phyloP scores from a whole-genome alignment of 768 basidiomycete genomes.

The Mycena maculata region DNA sequence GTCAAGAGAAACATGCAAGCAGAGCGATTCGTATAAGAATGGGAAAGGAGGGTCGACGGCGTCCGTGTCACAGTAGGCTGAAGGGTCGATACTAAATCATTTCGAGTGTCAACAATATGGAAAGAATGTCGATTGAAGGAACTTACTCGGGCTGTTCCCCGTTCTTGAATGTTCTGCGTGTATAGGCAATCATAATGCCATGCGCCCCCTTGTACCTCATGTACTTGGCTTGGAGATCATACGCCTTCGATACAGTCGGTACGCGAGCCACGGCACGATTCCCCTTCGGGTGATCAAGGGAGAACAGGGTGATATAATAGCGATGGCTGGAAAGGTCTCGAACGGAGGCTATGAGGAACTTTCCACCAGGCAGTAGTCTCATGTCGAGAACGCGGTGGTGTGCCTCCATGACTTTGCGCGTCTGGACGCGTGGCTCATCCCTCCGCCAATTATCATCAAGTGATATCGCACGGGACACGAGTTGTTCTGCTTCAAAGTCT shows the following conservation, averaged over 20 bases:
- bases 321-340: conserved; percentile 55
- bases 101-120: not conserved
- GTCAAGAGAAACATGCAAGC: conserved; percentile 54
- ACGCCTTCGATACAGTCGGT: conserved; percentile 63
- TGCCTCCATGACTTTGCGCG: conserved; percentile 39
- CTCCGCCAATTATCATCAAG: conserved; percentile 70
- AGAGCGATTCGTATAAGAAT: conserved; percentile 59
- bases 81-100: conserved; percentile 49
- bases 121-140: not conserved
- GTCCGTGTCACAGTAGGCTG: conserved; percentile 48
- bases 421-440: conserved; percentile 49
- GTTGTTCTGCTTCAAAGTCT: conserved; percentile 63
- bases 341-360: conserved; percentile 73
- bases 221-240: conserved; percentile 70
- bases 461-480: conserved; percentile 70
- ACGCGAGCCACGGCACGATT: conserved; percentile 61
- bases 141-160: conserved; percentile 34
- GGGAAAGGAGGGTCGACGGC: conserved; percentile 57
- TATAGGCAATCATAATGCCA: conserved; percentile 69
- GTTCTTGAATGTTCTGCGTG: conserved; percentile 51
- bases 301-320: conserved; percentile 65
- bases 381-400: conserved; percentile 61
- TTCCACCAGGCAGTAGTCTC: conserved; percentile 73
- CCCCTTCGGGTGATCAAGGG: conserved; percentile 65
- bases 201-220: conserved; percentile 55